Evolutionary conservation across 2,329 filamentous ascomycete species (phyloP), one percentile per base, ranked within the genome.

Genomic region (Fusarium longipes): DNA sequence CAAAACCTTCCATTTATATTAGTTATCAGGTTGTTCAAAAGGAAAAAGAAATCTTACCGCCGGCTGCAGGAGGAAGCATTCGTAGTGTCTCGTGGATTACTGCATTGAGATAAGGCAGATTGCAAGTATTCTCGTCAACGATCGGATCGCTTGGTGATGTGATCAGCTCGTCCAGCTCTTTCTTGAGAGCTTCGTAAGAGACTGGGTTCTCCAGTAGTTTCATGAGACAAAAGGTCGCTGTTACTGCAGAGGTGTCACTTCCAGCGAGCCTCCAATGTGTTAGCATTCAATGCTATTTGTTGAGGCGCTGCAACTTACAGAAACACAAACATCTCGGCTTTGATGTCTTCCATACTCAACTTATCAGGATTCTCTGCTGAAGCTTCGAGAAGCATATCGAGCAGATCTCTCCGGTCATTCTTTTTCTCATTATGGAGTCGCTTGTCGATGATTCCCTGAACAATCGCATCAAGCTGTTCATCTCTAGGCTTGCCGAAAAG

Each of bases 381-480:
- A 9, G 45, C 45, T n/a, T 49, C 45, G 4, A 49, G 45, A 11
- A 49, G 45, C 45, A 49, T 49, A 14, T 49, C 45, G 14, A 49
- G 45, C 8, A 49, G 24, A 24, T 49, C 45, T 11, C 22, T 49
- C 15, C 45, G 32, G 4, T 25, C 45, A 4, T 32, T 35, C 11
- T 25, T 15, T 22, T 49, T 49, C 7, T 49, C 20, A 4, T 32
- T 36, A 22, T 49, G 30, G 5, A 49, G 22, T 14, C 45, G 20
- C 11, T 49, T 49, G 45, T 49, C 32, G 12, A 49, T 49, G 11
- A 49, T 49, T 8, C 45, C 45, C 12, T 36, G 20, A 8, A 49
- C 45, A 20, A 49, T 49, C 0, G 45, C 20, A 36, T 49, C 32
- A 3, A 49, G 32, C 22, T 49, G 32, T n/a, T 36, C 45, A 12